Base-by-base conservation (phyloP, 257 asterid species). In the Nicotiana paniculata region DNA sequence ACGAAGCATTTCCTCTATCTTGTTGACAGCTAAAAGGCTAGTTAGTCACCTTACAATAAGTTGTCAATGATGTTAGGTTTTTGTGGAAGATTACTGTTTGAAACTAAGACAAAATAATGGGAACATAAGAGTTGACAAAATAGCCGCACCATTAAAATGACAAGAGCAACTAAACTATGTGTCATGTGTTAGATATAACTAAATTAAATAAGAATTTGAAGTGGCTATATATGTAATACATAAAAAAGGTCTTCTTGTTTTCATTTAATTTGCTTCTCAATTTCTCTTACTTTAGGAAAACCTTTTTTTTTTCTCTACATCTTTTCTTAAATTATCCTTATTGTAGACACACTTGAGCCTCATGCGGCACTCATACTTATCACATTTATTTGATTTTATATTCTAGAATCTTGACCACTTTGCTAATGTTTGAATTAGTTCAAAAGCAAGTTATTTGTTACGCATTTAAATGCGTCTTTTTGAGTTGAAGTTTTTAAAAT, bases 21-120 rank as follows among this genome's bases (percentile, higher is more conserved):
- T 48, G 62, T 74, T 74, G 62, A 48, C 79, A 74, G 51, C 43
- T 74, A 13, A 11, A 48, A 48, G 62, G 62, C 2, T 33, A 74
- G n/a, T 3, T 32, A 32, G 51, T 74, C 79, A 74, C 48, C 43
- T 68, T 37, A 51, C 10, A 37, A 15, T 69, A 70, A 74, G 26
- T 46, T 74, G n/a, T 74, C 79, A 74, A 74, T 74, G 35, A 74
- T 74, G 79, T 74, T 74, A 74, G 79, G 79, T 74, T 48, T 46
- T 26, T 13, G 62, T 48, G 53, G 79, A 48, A 74, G 79, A 48
- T 74, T 74, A 74, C 79, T 74, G 43, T 74, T 74, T 74, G 79
- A 74, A 74, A 74, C 62, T 48, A 48, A 74, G 62, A 74, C 61
- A 74, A 74, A 74, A 15, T 74, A 48, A 74, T 48, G 79, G 26